Evolutionary conservation across 2,329 filamentous ascomycete genomes (phyloP).

Genomic region (Pseudopyricularia javanii): DNA sequence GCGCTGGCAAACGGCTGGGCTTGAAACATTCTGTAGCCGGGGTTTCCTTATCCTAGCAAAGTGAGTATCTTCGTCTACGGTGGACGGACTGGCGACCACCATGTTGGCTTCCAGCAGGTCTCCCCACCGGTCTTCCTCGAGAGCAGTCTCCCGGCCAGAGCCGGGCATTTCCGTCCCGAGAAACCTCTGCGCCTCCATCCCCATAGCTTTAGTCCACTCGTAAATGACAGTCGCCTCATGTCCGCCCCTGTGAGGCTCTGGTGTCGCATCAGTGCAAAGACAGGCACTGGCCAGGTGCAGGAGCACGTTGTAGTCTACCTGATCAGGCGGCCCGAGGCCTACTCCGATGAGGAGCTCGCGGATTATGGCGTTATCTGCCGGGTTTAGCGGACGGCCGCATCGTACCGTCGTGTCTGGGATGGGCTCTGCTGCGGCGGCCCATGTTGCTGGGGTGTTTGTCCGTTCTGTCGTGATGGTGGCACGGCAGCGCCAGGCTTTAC

Average conservation of each 20-base stretch:
- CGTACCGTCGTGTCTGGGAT: neutral
- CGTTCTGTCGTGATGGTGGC: neutral
- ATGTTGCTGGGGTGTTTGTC: neutral
- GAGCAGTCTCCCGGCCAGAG: too few relatives aligned
- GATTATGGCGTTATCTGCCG: slow-evolving; percentile 2
- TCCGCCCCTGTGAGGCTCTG: slow-evolving; percentile 1
- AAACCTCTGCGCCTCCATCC: neutral
- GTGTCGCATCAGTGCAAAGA: slow-evolving; percentile 3
- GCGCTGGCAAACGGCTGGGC: slow-evolving; percentile 1
- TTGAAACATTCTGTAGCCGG: too few relatives aligned
- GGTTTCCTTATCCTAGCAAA: neutral
- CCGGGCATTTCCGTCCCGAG: too few relatives aligned
- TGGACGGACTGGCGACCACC: neutral
- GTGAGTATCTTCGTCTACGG: neutral
- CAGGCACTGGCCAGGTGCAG: slow-evolving; percentile 4
- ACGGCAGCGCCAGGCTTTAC: neutral
- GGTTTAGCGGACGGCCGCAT: slow-evolving; percentile 1
- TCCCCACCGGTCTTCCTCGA: too few relatives aligned
- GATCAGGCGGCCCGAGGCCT: slow-evolving; percentile 2
- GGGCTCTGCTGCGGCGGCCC: neutral
- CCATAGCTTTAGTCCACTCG: slow-evolving; percentile 4
- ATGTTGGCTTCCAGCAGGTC: too few relatives aligned
- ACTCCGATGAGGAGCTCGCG: slow-evolving; percentile 3
- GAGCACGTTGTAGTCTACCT: slow-evolving; percentile 4
- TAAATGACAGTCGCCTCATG: slow-evolving; percentile 4